These are phyloP conservation scores for Penicillium nucicola DNA, from an alignment of 495 filamentous ascomycete species.

Conservation along the genomic window DNA sequence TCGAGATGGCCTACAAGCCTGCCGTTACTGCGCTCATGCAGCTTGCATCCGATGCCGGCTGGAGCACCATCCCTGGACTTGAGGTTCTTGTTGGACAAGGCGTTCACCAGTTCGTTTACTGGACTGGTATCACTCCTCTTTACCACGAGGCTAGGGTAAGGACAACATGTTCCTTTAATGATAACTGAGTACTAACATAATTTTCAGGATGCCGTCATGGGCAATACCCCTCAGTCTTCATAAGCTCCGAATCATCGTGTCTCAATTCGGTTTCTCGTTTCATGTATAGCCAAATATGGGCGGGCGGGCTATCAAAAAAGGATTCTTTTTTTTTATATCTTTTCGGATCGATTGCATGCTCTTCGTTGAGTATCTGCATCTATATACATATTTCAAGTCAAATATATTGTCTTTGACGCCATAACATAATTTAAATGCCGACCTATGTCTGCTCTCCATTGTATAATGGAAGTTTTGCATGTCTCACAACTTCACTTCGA, in stretches of 20 bases:
- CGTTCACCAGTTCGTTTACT: conserved; percentile 74
- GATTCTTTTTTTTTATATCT: not conserved
- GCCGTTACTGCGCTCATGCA: conserved; percentile 79
- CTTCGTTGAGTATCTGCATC: not conserved
- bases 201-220: conserved; percentile 28
- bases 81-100: conserved; percentile 92
- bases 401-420: not conserved
- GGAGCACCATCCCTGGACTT: conserved; percentile 79
- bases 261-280: not conserved
- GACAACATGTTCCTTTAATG: not conserved
- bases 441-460: too few species aligned
- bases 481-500: too few species aligned
- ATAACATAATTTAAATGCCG: too few species aligned
- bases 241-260: conserved; percentile 1
- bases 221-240: conserved; percentile 6
- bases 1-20: conserved; percentile 98
- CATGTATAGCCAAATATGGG: not conserved
- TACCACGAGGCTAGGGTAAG: conserved; percentile 60
- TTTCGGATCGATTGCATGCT: too few species aligned
- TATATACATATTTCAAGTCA: conserved; percentile 1
- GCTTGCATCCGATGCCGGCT: conserved; percentile 76
- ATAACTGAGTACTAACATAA: not conserved
- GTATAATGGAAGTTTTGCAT: too few species aligned
- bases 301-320: not conserved
- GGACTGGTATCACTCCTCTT: conserved; percentile 73